Evolutionary conservation across 306 rosid genomes (phyloP).

Genomic region (Begonia fuchsioides): DNA sequence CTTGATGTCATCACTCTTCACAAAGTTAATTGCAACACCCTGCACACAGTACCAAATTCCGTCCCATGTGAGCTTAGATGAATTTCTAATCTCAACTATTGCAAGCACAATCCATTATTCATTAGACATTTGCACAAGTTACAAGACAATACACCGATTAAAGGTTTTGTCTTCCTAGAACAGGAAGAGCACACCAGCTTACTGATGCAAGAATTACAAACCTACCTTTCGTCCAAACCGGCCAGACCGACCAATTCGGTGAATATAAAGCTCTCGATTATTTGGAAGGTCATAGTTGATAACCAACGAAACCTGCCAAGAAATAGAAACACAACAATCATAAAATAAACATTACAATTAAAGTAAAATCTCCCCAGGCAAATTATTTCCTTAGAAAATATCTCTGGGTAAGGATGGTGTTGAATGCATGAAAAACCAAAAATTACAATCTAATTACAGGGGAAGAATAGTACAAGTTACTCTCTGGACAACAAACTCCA

Average conservation of each 20-base stretch:
- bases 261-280: conserved; percentile 95
- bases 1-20: conserved; percentile 90
- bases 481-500: too few relatives aligned
- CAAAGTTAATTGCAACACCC: conserved; percentile 99
- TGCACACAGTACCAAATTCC: conserved; percentile 18
- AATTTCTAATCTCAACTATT: background rate
- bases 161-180: too few relatives aligned
- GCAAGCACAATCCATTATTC: background rate
- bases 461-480: too few relatives aligned
- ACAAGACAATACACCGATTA: too few relatives aligned
- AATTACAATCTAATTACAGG: too few relatives aligned
- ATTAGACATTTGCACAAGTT: too few relatives aligned
- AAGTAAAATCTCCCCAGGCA: too few relatives aligned
- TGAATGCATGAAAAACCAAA: too few relatives aligned
- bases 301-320: conserved; percentile 70
- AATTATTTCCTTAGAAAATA: too few relatives aligned
- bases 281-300: conserved; percentile 95
- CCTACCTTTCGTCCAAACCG: conserved; percentile 98
- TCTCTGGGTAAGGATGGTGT: too few relatives aligned
- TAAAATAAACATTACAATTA: background rate
- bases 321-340: conserved; percentile 4
- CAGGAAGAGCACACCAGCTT: too few relatives aligned
- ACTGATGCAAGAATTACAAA: background rate
- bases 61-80: background rate
- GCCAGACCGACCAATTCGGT: conserved; percentile 96